phyloP scores from a whole-genome alignment of 2,329 filamentous ascomycete genomes.

The Ophiostoma populinum region DNA sequence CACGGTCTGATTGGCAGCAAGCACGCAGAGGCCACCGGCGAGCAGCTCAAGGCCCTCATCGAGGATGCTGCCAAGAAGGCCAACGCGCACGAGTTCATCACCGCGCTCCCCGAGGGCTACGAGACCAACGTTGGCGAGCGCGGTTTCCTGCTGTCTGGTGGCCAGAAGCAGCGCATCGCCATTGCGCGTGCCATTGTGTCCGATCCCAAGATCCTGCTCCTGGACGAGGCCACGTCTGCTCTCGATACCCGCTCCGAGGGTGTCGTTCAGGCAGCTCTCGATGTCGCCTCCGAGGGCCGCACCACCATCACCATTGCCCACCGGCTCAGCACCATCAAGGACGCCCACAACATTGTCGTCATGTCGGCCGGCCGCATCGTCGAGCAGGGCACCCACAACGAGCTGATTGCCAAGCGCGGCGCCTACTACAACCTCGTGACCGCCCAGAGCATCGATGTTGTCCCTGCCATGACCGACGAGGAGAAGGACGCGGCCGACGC shows the following conservation, averaged over 20 bases:
- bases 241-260: constrained; percentile 91
- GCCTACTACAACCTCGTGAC: constrained; percentile 77
- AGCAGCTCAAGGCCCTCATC: constrained; percentile 54
- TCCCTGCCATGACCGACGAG: constrained; percentile 35
- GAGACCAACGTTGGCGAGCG: constrained; percentile 91
- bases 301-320: constrained; percentile 96
- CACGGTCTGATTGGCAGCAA: constrained; percentile 77
- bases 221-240: constrained; percentile 89
- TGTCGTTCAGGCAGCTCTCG: constrained; percentile 81
- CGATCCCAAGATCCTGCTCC: constrained; percentile 76
- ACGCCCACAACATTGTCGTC: constrained; percentile 91
- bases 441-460: constrained; percentile 64
- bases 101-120: constrained; percentile 67
- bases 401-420: constrained; percentile 50
- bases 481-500: constrained; percentile 24
- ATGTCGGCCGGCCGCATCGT: constrained; percentile 74
- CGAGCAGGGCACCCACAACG: constrained; percentile 79
- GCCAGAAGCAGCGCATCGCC: constrained; percentile 92
- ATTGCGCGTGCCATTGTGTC: constrained; percentile 84
- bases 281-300: constrained; percentile 66
- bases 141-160: constrained; percentile 80
- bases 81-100: constrained; percentile 88
- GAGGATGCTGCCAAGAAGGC: constrained; percentile 73
- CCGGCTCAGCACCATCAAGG: constrained; percentile 81
- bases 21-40: constrained; percentile 49